Base-by-base conservation (phyloP, 257 asterid genomes). In the Capsicum chinense region DNA sequence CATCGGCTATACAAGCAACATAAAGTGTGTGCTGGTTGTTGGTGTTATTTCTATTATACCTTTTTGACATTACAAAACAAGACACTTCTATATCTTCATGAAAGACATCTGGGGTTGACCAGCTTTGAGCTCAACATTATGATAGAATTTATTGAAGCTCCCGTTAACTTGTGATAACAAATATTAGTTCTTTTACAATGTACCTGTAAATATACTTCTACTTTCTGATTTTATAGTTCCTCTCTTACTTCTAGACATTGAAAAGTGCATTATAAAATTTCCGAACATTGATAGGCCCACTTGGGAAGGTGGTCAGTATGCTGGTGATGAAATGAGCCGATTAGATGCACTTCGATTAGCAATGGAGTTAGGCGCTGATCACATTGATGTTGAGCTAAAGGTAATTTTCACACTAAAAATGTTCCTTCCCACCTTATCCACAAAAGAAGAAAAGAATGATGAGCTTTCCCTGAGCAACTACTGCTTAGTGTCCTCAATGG, bases 261-360 rank as follows among this genome's bases (percentile, higher is more conserved):
- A 44, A 14, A 62, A 50, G 66, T 15, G 64, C 56, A 7, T 14
- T 47, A 67, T 62, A 69, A 54, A 60, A 44, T 84, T 64, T 79
- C 80, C 67, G 81, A 35, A 85, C 39, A 17, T 74, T 84, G 83
- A 64, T 85, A 97, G 99, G 89, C 99, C 99, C 42, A 86, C 59
- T 44, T 96, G 99, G 99, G 99, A 96, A 91, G 99, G 99, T 86
- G 99, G 99, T 86, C 88, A 87, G 82, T 96, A 96, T 84, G 92
- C 86, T 85, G 99, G 99, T 83, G 98, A 92, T 85, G 99, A 96
- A 83, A 89, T 78, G 64, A 86, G 87, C 84, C 96, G 98, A 79
- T 85, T 90, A 60, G 86, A 80, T 19, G 98, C 89, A 48, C 98
- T 96, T 86, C 95, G 56, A 62, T 88, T 92, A 68, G 98, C 98